Evolutionary conservation across 768 basidiomycete species (phyloP).

Genomic region (Lactarius akahatsu): DNA sequence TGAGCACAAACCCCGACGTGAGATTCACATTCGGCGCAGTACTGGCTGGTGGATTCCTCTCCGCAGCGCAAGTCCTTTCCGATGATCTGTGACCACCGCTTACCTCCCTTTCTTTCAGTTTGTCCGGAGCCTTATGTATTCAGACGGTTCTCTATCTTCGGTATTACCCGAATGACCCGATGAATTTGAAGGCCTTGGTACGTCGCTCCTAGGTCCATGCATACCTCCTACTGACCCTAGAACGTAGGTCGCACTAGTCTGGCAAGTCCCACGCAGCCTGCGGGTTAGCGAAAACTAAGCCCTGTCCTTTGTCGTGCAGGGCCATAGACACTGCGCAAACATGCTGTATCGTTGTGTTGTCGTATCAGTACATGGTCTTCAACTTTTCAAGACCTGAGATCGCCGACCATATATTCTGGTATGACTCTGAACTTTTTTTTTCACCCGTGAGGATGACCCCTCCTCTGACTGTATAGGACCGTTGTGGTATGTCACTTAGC

Average conservation of each 20-base stretch:
- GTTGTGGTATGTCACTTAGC: constrained; percentile 10
- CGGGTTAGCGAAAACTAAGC: neutral
- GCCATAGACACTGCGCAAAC: constrained; percentile 16
- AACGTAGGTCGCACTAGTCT: constrained; percentile 14
- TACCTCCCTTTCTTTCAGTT: constrained; percentile 2
- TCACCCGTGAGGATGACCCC: neutral
- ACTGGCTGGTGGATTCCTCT: constrained; percentile 13
- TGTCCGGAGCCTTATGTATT: constrained; percentile 12
- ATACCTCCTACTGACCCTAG: neutral
- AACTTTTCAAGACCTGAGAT: constrained; percentile 7
- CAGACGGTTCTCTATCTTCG: constrained; percentile 20
- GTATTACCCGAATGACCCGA: constrained; percentile 15
- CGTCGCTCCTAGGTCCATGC: neutral
- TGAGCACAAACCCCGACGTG: constrained; percentile 16
- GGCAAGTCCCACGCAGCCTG: constrained; percentile 8
- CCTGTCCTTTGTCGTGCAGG: constrained; percentile 1
- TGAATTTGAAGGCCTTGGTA: constrained; percentile 18
- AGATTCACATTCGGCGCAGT: constrained; percentile 13
- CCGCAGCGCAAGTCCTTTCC: constrained; percentile 13
- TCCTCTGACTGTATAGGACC: neutral
- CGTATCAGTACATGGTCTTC: constrained; percentile 19
- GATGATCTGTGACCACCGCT: neutral
- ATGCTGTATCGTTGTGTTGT: constrained; percentile 3
- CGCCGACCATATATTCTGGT: constrained; percentile 13
- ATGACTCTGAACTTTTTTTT: neutral